These are phyloP conservation scores for Pelagomonas calceolata DNA, from an alignment of 108 stramenopile species.

Conservation along the genomic window DNA sequence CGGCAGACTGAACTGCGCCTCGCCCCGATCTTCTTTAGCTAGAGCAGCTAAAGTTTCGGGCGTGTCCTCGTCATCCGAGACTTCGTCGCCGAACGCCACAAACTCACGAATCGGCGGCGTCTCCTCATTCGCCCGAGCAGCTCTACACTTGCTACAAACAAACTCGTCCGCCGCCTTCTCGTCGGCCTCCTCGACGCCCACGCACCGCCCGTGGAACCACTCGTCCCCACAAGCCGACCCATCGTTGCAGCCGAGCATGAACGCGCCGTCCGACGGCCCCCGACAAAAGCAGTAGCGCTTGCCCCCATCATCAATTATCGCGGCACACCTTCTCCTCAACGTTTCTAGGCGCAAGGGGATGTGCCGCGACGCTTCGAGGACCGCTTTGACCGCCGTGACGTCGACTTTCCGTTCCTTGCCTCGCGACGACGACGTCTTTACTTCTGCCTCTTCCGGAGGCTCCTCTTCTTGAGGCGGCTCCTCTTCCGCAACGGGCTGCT, in stretches of 20 bases:
- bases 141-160: too few relatives aligned
- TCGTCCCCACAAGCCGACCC: slow-evolving; percentile 60
- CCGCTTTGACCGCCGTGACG: slow-evolving; percentile 11
- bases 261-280: slow-evolving; percentile 63
- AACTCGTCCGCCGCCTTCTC: background rate
- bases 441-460: too few relatives aligned
- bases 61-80: too few relatives aligned
- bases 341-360: slow-evolving; percentile 22
- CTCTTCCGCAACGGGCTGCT: too few relatives aligned
- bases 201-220: slow-evolving; percentile 75
- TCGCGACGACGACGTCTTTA: too few relatives aligned
- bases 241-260: slow-evolving; percentile 75
- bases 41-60: too few relatives aligned
- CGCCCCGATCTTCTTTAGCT: too few relatives aligned
- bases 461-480: too few relatives aligned
- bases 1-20: too few relatives aligned
- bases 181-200: slow-evolving; percentile 41
- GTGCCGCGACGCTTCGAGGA: slow-evolving; percentile 17
- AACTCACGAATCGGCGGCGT: too few relatives aligned
- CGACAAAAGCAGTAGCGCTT: slow-evolving; percentile 75
- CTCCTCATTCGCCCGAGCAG: too few relatives aligned
- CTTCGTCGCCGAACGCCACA: too few relatives aligned
- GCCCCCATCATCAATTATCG: slow-evolving; percentile 24
- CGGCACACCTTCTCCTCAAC: slow-evolving; percentile 15
- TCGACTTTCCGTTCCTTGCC: slow-evolving; percentile 12